Percentiles rank a stretch among this genome's conserved stretches.
These are phyloP conservation scores for Erucastrum elatum DNA, from an alignment of 345 rosid genomes.

Conservation along the genomic window DNA sequence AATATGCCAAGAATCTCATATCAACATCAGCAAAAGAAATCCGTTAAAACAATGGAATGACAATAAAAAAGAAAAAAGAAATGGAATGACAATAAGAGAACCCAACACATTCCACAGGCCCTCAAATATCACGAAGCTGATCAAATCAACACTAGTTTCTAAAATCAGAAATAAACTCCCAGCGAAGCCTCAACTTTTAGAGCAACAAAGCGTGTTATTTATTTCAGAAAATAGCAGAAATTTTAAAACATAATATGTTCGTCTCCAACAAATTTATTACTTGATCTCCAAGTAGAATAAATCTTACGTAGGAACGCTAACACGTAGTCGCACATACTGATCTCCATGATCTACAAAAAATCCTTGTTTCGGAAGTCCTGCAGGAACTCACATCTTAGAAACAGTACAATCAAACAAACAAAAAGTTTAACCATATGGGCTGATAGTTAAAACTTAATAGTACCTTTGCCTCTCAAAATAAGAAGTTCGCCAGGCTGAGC, in stretches of 20 bases:
- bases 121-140: background rate
- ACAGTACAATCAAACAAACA: slow-evolving; percentile 11
- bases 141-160: background rate
- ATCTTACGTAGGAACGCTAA: slow-evolving; percentile 79
- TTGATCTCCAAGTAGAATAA: slow-evolving; percentile 3
- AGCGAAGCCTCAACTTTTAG: background rate
- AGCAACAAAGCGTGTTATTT: slow-evolving; percentile 5
- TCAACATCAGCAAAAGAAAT: background rate
- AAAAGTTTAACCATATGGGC: slow-evolving; percentile 4
- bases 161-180: background rate
- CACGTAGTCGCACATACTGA: slow-evolving; percentile 81
- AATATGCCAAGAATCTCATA: too few relatives aligned
- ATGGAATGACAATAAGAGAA: background rate
- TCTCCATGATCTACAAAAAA: slow-evolving; percentile 73
- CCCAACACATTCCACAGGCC: slow-evolving; percentile 4
- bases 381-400: slow-evolving; percentile 30
- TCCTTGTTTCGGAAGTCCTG: slow-evolving; percentile 81
- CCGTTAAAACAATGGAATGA: background rate
- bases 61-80: too few relatives aligned
- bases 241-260: slow-evolving; percentile 6
- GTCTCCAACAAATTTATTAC: background rate
- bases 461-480: slow-evolving; percentile 85
- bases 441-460: background rate
- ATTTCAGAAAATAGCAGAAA: background rate
- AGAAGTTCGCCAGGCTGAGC: slow-evolving; percentile 80